These are phyloP conservation scores for Nicotiana paniculata DNA, from an alignment of 257 asterid genomes.

Conservation along the genomic window DNA sequence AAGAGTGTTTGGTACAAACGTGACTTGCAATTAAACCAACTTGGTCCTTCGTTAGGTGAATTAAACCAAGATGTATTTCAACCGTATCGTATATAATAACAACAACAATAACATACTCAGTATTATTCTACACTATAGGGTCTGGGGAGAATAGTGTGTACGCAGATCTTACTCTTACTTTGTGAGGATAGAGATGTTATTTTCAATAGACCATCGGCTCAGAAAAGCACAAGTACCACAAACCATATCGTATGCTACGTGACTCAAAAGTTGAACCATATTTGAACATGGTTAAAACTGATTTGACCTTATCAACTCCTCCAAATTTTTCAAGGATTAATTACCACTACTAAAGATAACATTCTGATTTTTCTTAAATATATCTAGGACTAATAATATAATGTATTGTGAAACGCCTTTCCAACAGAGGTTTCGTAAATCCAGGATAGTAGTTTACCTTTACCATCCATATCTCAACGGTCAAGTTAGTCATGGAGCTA, in stretches of 20 bases:
- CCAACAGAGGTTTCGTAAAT: background rate
- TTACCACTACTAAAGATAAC: background rate
- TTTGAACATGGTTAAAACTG: background rate
- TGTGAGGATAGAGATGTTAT: no score
- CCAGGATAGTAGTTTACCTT: background rate
- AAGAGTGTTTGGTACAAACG: slow-evolving; percentile 4
- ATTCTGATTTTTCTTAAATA: no score
- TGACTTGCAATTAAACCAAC: slow-evolving; percentile 4
- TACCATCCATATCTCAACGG: background rate
- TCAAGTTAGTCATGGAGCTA: background rate
- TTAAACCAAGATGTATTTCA: background rate
- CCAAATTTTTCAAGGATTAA: background rate
- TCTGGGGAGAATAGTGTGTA: no score
- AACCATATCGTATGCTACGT: background rate
- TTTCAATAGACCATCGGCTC: no score
- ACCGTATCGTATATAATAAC: background rate
- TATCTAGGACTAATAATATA: no score
- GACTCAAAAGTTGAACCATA: background rate
- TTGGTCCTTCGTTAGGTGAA: slow-evolving; percentile 3
- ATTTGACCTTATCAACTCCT: background rate
- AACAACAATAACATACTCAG: no score
- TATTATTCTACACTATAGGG: no score
- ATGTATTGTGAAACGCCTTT: background rate
- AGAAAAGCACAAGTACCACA: no score
- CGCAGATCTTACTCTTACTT: no score